Evolutionary conservation across 2,329 filamentous ascomycete genomes (phyloP).

Genomic region (Colletotrichum sp.): DNA sequence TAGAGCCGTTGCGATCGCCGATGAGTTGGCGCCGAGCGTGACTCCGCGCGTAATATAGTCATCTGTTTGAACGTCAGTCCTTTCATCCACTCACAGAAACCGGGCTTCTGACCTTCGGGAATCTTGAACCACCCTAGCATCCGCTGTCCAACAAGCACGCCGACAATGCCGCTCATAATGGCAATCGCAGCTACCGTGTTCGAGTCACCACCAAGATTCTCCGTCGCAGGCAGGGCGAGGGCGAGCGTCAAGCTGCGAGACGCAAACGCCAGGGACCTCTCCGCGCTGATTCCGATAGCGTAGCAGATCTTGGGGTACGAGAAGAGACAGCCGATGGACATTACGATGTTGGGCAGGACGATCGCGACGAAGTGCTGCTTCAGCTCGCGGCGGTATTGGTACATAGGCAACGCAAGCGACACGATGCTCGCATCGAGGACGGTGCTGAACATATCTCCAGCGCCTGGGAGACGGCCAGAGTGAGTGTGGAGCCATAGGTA

Average conservation of each 20-base stretch:
- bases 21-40: conserved; percentile 64
- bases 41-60: conserved; percentile 70
- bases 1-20: conserved; percentile 63
- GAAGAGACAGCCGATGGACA: conserved; percentile 60
- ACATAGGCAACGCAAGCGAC: conserved; percentile 65
- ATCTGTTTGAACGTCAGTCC: conserved; percentile 37
- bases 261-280: conserved; percentile 59
- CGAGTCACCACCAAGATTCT: conserved; percentile 61
- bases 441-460: conserved; percentile 61
- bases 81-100: accelerated
- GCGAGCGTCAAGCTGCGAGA: conserved; percentile 63
- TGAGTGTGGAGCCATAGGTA: conserved; percentile 49
- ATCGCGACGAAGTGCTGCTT: conserved; percentile 58
- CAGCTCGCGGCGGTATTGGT: conserved; percentile 62
- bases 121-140: conserved; percentile 56
- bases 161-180: conserved; percentile 64
- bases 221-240: conserved; percentile 61
- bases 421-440: conserved; percentile 64
- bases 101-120: conserved; percentile 49
- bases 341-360: conserved; percentile 54
- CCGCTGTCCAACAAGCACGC: conserved; percentile 57
- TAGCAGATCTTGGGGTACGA: conserved; percentile 61
- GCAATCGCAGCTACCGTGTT: conserved; percentile 62
- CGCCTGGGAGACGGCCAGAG: conserved; percentile 47
- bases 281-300: conserved; percentile 57